Conservation (phyloP, 164 flowering plant species). For the Dillenia suffruticosa region DNA sequence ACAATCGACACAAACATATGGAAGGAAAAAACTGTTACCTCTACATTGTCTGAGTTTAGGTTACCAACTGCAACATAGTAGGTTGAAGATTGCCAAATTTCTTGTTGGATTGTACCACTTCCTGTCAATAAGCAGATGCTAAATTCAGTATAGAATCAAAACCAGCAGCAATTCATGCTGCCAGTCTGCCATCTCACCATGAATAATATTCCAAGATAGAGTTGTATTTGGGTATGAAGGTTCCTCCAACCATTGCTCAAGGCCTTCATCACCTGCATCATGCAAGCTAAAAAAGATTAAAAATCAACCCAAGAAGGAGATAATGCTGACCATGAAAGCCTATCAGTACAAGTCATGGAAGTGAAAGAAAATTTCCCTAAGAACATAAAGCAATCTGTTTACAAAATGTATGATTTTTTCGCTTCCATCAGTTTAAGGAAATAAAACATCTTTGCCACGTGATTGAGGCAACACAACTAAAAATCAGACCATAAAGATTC, state of each 20-base stretch:
- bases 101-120: constrained; percentile 8
- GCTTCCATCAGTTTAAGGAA: too few species aligned
- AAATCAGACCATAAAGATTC: too few species aligned
- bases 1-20: too few species aligned
- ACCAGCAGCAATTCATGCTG: not conserved
- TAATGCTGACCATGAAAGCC: not conserved
- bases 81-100: constrained; percentile 27
- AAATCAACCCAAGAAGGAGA: not conserved
- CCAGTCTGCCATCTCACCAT: constrained; percentile 26
- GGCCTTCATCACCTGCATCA: constrained; percentile 37
- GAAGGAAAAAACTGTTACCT: constrained; percentile 20
- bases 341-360: too few species aligned
- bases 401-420: too few species aligned
- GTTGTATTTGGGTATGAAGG: constrained; percentile 50
- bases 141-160: too few species aligned
- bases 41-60: constrained; percentile 27
- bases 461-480: too few species aligned
- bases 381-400: too few species aligned
- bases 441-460: too few species aligned
- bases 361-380: too few species aligned
- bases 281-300: constrained; percentile 2
- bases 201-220: constrained; percentile 43
- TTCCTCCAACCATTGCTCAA: constrained; percentile 41
- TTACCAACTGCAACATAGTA: constrained; percentile 50
- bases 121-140: not conserved